These are phyloP conservation scores for Bondarzewia mesenterica DNA, from an alignment of 1,284 basidiomycete genomes.

Conservation along the genomic window DNA sequence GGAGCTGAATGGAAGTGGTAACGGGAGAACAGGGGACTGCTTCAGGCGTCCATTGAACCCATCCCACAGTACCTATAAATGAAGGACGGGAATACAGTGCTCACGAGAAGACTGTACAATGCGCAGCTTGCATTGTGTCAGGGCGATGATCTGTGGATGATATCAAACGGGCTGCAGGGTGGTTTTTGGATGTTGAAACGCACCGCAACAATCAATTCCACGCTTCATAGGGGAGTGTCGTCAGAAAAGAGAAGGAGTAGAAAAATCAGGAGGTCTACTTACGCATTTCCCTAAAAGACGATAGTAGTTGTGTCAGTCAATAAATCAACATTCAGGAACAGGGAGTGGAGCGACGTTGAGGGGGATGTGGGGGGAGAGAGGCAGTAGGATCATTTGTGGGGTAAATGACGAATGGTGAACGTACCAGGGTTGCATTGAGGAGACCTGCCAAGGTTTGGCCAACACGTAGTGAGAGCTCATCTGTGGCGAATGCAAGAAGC, in stretches of 20 bases:
- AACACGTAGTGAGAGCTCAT: constrained; percentile 76
- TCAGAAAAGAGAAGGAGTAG: not conserved
- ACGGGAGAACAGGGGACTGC: too few relatives aligned
- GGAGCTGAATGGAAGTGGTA: too few relatives aligned
- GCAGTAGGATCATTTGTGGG: not conserved
- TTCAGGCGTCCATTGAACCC: too few relatives aligned
- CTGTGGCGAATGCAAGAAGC: constrained; percentile 82
- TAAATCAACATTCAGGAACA: too few relatives aligned
- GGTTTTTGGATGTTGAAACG: constrained; percentile 20
- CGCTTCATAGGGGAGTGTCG: constrained; percentile 31
- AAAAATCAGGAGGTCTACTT: constrained; percentile 24
- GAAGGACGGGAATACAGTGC: constrained; percentile 22
- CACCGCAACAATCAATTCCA: constrained; percentile 76
- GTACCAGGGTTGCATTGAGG: constrained; percentile 78
- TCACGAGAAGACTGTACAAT: constrained; percentile 79
- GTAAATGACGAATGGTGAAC: constrained; percentile 15
- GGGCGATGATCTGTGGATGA: constrained; percentile 63
- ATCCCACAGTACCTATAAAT: too few relatives aligned
- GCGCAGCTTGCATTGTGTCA: constrained; percentile 71
- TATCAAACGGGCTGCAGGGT: constrained; percentile 7
- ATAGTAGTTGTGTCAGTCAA: too few relatives aligned
- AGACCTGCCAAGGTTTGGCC: constrained; percentile 83
- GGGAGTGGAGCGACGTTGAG: not conserved
- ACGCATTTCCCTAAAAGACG: constrained; percentile 67
- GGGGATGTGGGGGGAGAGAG: not conserved